Conservation (phyloP, 2,329 filamentous ascomycete genomes). For the Sporothrix pseudoabietina region DNA sequence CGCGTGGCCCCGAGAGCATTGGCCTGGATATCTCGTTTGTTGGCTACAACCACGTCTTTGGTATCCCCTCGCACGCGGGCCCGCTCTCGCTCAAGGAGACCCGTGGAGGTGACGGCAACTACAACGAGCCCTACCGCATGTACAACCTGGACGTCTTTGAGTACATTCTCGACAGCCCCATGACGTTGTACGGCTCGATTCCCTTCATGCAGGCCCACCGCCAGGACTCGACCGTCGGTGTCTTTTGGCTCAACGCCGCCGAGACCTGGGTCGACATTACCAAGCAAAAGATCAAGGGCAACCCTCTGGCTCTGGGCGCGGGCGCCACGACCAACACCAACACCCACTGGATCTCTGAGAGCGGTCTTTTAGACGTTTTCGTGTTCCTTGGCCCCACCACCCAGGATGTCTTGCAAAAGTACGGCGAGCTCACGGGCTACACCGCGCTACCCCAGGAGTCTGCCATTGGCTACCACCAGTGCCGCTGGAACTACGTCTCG, state of each 20-base stretch:
- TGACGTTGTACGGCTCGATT: slow-evolving; percentile 97
- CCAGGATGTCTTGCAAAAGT: slow-evolving; percentile 76
- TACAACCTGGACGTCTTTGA: slow-evolving; percentile 99
- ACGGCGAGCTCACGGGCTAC: slow-evolving; percentile 87
- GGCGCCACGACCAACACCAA: slow-evolving; percentile 72
- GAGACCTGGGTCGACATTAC: slow-evolving; percentile 97
- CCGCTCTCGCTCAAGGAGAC: slow-evolving; percentile 88
- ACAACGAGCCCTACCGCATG: slow-evolving; percentile 86
- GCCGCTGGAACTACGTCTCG: slow-evolving; percentile 97
- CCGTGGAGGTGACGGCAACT: slow-evolving; percentile 81
- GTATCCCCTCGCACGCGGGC: slow-evolving; percentile 90
- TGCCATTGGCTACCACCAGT: slow-evolving; percentile 92
- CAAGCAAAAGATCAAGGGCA: slow-evolving; percentile 72
- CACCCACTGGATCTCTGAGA: slow-evolving; percentile 97
- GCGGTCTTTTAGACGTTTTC: slow-evolving; percentile 86
- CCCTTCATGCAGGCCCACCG: slow-evolving; percentile 97
- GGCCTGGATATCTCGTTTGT: slow-evolving; percentile 89
- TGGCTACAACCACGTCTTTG: slow-evolving; percentile 89
- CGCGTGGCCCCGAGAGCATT: slow-evolving; percentile 90
- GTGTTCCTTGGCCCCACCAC: slow-evolving; percentile 90
- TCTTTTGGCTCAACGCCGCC: slow-evolving; percentile 96
- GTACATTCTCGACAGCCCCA: slow-evolving; percentile 94
- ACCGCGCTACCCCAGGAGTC: slow-evolving; percentile 92
- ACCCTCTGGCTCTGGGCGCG: slow-evolving; percentile 74
- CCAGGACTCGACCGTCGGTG: slow-evolving; percentile 88